Evolutionary conservation across 805 yeast species (phyloP).

Genomic region (Blastobotrys chiropterorum): DNA sequence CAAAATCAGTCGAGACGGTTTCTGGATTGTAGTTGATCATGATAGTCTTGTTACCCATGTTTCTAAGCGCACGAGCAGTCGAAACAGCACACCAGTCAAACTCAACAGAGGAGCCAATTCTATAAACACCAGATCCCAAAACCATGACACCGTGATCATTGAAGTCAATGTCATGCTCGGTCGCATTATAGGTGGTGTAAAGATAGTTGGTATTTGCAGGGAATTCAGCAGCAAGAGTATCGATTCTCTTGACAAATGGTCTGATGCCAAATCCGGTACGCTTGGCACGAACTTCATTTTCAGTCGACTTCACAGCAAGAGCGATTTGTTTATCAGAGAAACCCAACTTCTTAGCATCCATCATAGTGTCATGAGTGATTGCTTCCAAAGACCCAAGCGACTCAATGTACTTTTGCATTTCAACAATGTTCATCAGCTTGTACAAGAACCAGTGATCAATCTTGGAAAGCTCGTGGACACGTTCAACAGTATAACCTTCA

Average conservation of each 20-base stretch:
- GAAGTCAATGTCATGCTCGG: constrained; percentile 74
- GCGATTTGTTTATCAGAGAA: constrained; percentile 95
- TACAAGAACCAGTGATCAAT: constrained; percentile 94
- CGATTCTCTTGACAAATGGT: constrained; percentile 95
- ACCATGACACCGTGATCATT: constrained; percentile 91
- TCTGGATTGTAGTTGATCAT: constrained; percentile 98
- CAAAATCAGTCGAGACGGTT: constrained; percentile 96
- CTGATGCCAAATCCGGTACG: constrained; percentile 75
- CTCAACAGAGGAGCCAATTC: constrained; percentile 97
- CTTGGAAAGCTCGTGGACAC: constrained; percentile 84
- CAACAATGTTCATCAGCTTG: constrained; percentile 89
- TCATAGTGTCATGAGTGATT: constrained; percentile 62
- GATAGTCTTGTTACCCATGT: constrained; percentile 78
- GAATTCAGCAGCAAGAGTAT: constrained; percentile 97
- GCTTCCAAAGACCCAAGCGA: constrained; percentile 50
- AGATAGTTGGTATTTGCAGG: constrained; percentile 95
- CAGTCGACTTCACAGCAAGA: constrained; percentile 61
- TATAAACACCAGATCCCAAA: constrained; percentile 97
- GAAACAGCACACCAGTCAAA: constrained; percentile 99
- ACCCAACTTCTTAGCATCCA: constrained; percentile 85
- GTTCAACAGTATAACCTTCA: constrained; percentile 85
- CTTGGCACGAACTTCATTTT: constrained; percentile 73
- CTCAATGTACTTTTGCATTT: constrained; percentile 78
- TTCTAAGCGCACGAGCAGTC: constrained; percentile 90
- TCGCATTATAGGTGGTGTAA: constrained; percentile 93